Evolutionary conservation across 208 protist genomes (phyloP).

Genomic region (Leishmania tarentolae): DNA sequence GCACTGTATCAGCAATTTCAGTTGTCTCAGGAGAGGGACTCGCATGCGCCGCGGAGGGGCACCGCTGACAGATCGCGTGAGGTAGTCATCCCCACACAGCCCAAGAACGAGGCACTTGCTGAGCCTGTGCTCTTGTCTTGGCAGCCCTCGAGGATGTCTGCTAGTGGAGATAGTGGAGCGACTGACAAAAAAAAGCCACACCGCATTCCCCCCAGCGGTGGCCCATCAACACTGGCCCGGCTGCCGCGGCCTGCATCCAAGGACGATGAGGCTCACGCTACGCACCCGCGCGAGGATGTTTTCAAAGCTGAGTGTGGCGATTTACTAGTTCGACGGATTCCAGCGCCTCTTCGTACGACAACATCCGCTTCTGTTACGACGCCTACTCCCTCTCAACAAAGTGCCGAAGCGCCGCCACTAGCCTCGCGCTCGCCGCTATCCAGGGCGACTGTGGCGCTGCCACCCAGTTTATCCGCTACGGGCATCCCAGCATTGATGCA

Average conservation of each 20-base stretch:
- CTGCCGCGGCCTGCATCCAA: background rate
- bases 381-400: background rate
- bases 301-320: background rate
- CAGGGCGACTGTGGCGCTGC: conserved; percentile 16
- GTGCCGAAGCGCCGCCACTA: background rate
- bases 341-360: background rate
- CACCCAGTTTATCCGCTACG: conserved; percentile 12
- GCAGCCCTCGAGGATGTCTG: background rate
- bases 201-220: background rate
- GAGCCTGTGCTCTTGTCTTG: background rate
- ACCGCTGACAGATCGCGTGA: background rate
- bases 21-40: background rate
- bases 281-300: background rate
- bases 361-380: background rate
- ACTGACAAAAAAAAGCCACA: background rate
- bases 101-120: background rate
- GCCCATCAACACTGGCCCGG: background rate
- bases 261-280: background rate
- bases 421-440: background rate
- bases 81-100: background rate
- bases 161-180: background rate
- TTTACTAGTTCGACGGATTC: background rate
- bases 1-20: conserved; percentile 28
- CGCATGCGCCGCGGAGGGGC: background rate
- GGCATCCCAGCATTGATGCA: conserved; percentile 44